Evolutionary conservation across 2,329 filamentous ascomycete species (phyloP).

Genomic region (Parastagonospora avenae): DNA sequence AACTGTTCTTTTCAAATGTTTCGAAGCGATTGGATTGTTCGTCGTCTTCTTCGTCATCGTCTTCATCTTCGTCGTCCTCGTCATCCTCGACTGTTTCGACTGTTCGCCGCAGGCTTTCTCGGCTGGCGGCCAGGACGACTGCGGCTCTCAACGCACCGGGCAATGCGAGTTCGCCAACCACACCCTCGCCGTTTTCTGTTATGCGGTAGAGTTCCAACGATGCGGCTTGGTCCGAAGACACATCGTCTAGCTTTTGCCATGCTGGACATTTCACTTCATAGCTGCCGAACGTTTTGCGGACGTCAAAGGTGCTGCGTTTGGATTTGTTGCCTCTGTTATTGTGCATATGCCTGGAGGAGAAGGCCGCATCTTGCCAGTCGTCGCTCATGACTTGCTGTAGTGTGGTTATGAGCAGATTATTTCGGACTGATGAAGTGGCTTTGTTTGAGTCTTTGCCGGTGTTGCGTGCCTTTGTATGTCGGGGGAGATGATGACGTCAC

Average conservation of each 20-base stretch:
- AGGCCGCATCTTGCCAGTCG: conserved; percentile 32
- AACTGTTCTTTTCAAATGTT: conserved; percentile 33
- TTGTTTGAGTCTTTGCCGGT: too few species aligned
- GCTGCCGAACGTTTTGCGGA: conserved; percentile 29
- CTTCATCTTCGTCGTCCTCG: conserved; percentile 3
- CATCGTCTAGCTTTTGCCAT: conserved; percentile 16
- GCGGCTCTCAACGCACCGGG: conserved; percentile 18
- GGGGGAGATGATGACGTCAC: too few species aligned
- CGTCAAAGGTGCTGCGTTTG: conserved; percentile 23
- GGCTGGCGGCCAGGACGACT: conserved; percentile 25
- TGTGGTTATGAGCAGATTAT: too few species aligned
- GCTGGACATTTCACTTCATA: conserved; percentile 27
- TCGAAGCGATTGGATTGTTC: conserved; percentile 17
- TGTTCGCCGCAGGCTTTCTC: conserved; percentile 13
- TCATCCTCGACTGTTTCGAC: conserved; percentile 10
- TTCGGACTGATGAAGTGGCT: too few species aligned
- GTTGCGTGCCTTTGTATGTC: too few species aligned
- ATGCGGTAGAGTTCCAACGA: conserved; percentile 26
- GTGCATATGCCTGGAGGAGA: conserved; percentile 32
- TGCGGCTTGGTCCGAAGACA: conserved; percentile 7
- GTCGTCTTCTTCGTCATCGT: conserved; percentile 5
- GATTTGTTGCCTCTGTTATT: conserved; percentile 19
- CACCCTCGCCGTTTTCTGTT: conserved; percentile 22
- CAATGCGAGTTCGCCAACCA: conserved; percentile 23
- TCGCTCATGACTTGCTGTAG: conserved; percentile 11